These are phyloP conservation scores for Ganoderma resinaceum DNA, from an alignment of 1,284 basidiomycete species.

Conservation along the genomic window DNA sequence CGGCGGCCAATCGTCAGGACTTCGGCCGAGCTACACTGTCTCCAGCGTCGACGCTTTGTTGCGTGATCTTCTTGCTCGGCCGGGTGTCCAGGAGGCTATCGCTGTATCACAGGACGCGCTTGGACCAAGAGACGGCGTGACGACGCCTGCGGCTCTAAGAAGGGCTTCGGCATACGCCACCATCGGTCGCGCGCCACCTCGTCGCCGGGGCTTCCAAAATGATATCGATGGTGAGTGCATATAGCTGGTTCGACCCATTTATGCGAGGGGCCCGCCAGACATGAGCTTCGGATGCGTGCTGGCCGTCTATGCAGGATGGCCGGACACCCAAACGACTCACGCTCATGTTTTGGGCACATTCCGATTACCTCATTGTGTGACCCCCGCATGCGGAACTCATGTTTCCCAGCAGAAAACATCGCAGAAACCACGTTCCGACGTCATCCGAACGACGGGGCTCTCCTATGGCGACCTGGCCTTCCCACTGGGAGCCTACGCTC, in stretches of 20 bases:
- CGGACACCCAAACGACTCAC: slow-evolving; percentile 1
- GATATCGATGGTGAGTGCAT: slow-evolving; percentile 8
- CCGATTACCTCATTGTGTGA: slow-evolving; percentile 29
- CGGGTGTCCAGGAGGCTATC: neutral
- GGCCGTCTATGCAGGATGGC: neutral
- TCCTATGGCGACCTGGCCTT: slow-evolving; percentile 20
- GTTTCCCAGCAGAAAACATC: slow-evolving; percentile 26
- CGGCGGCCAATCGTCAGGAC: slow-evolving; percentile 13
- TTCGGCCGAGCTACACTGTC: slow-evolving; percentile 20
- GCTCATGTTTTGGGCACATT: slow-evolving; percentile 7
- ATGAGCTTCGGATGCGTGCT: slow-evolving; percentile 5
- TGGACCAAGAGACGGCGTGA: neutral
- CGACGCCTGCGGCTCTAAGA: neutral
- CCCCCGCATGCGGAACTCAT: slow-evolving; percentile 17
- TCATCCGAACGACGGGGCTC: slow-evolving; percentile 12
- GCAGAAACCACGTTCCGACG: slow-evolving; percentile 22
- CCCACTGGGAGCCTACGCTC: slow-evolving; percentile 13
- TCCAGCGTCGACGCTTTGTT: slow-evolving; percentile 11
- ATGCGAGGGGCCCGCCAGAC: neutral
- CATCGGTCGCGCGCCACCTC: neutral
- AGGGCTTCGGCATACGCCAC: slow-evolving; percentile 3
- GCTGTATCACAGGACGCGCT: neutral
- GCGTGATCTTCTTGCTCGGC: slow-evolving; percentile 5
- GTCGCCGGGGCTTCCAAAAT: neutral
- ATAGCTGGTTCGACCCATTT: neutral